Evolutionary conservation across 1,139 yeast species (phyloP).

Genomic region (Candida buenavistaensis): DNA sequence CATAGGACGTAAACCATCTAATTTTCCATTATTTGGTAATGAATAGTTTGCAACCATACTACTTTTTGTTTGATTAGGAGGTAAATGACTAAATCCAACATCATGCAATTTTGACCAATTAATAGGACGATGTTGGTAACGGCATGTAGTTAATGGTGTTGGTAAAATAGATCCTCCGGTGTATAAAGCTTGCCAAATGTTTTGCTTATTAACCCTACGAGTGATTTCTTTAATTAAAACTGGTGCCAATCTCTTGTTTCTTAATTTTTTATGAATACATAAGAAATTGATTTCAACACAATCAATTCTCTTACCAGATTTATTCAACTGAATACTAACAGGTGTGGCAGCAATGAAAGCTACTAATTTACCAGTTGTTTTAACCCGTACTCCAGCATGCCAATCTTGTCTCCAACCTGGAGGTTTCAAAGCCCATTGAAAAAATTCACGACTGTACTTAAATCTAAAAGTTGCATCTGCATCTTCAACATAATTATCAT

Average conservation of each 20-base stretch:
- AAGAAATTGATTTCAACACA: slow-evolving; percentile 91
- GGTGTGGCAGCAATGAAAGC: slow-evolving; percentile 95
- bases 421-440: slow-evolving; percentile 91
- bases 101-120: slow-evolving; percentile 89
- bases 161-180: slow-evolving; percentile 94
- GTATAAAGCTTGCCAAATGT: slow-evolving; percentile 95
- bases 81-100: slow-evolving; percentile 84
- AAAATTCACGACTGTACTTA: slow-evolving; percentile 79
- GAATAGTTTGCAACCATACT: slow-evolving; percentile 82
- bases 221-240: slow-evolving; percentile 92
- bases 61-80: slow-evolving; percentile 71
- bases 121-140: slow-evolving; percentile 92
- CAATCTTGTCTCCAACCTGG: slow-evolving; percentile 92
- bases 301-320: slow-evolving; percentile 46
- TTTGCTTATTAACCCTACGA: slow-evolving; percentile 78
- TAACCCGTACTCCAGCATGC: slow-evolving; percentile 93
- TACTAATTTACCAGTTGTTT: slow-evolving; percentile 70
- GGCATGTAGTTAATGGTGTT: slow-evolving; percentile 84
- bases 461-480: slow-evolving; percentile 89
- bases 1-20: slow-evolving; percentile 68
- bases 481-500: slow-evolving; percentile 93
- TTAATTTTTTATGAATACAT: slow-evolving; percentile 89
- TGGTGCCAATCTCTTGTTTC: slow-evolving; percentile 94
- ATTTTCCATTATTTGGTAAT: slow-evolving; percentile 59
- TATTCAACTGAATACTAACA: slow-evolving; percentile 61